Base-by-base conservation (phyloP, 441 rosid genomes). In the Syzygium malaccense region DNA sequence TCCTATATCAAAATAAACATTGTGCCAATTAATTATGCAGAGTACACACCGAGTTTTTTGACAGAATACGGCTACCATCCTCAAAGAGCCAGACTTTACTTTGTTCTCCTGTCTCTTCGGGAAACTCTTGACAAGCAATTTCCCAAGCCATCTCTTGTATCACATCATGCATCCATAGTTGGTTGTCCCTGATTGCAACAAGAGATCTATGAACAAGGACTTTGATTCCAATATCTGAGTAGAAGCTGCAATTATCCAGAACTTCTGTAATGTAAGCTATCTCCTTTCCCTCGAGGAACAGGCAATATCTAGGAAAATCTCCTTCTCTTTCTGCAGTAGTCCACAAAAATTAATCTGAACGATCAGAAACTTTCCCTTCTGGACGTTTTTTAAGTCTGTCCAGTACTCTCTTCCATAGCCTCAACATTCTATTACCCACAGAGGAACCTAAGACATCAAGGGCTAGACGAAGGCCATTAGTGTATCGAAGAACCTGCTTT, bases 391-490 rank as follows among this genome's bases (percentile, higher is more conserved):
- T 87, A 60, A 90, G 10, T 14, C 89, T 86, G 0, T 32, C 5
- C 57, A 89, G 7, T 86, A 87, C 88, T 53, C 55, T 58, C 49
- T 90, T 86, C 95, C 93, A 93, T 41, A 90, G 54, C 45, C 1
- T 18, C 85, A 87, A 17, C 26, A 84, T 49, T 30, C 86, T 26
- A 17, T 8, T 51, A 23, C 26, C 49, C 58, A 78, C 14, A 7
- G 86, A 90, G 53, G 92, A 92, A 88, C 94, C 93, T 66, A 91
- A 92, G 75, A 91, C 94, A 89, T 91, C 88, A 30, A 92, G 87
- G 25, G 91, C 93, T 80, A 93, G 28, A 19, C 94, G 95, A 89
- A 91, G 86, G 32, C 96, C 93, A 23, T 71, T 55, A 58, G 92
- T 91, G 17, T 93, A 91, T 26, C 51, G 54, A 7, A 90, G 30